Base-by-base conservation (phyloP, 2,329 filamentous ascomycete species). In the Emericellopsis cladophorae region DNA sequence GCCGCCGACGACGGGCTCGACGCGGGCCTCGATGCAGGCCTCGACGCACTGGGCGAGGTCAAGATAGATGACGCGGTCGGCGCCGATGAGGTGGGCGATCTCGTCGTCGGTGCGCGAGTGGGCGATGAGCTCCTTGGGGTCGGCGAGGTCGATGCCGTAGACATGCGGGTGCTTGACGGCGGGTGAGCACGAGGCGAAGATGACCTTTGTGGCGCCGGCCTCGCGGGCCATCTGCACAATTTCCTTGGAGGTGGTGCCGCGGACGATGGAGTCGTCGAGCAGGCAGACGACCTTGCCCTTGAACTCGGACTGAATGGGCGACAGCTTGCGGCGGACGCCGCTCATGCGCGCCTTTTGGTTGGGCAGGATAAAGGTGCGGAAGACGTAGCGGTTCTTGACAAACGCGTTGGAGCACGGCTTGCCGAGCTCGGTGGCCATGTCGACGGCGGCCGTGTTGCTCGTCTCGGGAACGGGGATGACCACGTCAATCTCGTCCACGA, bases 221-320 rank as follows among this genome's bases (percentile, higher is more conserved):
- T 95, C 88, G 39, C 81, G 73, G 11, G 84, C 86, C 88, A 95
- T 94, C 45, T 55, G 53, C 7, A 62, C 55, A 24, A 37, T 37
- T 24, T 85, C 75, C 11, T 81, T 70, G 23, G 77, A 74, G 48
- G 77, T 76, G 21, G 43, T 49, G 34, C 88, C 89, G 31, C 89
- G 76, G 5, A 95, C 89, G 44, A 95, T 87, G 51, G 79, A 86
- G 62, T 95, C 90, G 51, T 95, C 90, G 2, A 95, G 84, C 1
- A 96, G 67, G 10, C 88, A 69, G 7, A 96, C 83, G 44, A 81
- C 84, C 51, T 83, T 81, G 49, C 75, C 85, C 43, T 79, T 70
- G 61, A 95, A 95, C 56, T 95, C 88, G 31, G 81, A 79, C 22
- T 80, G 76, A 61, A 95, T 94, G 16, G 89, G 78, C 45, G 84